Evolutionary conservation across 371 early-diverging fungal species (phyloP), one percentile per base, ranked within the genome.

Genomic region (Mortierella sp.): DNA sequence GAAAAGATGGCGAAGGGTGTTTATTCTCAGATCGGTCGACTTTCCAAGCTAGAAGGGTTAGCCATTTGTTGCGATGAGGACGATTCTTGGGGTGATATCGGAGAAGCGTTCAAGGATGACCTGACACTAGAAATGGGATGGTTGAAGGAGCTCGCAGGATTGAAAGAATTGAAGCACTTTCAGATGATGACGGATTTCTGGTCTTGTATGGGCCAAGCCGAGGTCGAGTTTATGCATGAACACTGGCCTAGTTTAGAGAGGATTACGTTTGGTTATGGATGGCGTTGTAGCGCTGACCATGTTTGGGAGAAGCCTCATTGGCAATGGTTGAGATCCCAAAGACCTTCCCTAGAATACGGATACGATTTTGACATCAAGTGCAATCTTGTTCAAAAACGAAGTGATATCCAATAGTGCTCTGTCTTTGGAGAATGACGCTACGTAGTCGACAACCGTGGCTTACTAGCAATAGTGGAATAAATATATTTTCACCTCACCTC

Each of bases 121-220:
- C 21, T 60, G 4, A 60, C 60, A n/a, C 19, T 60, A 8, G 22
- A 60, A 4, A 3, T 9, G 0, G 60, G 40, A 60, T 62, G 24
- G 7, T 32, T 24, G 45, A 5, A 3, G 2, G 10, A 45, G 24
- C 28, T 62, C 9, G 1, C 4, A 16, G 45, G 41, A 7, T 21
- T 62, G 47, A 45, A 43, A 43, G 22, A 45, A 22, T 15, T 62
- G 47, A n/a, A 16, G 16, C 47, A 45, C 43, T 62, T 62, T 62
- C 24, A 24, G 3, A 62, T 62, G 62, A 24, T 45, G 62, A 43
- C 47, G 4, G 45, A 45, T 45, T 62, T 62, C 43, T 62, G 47
- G 41, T 21, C 22, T 2, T 5, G 16, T 9, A 62, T 62, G 62
- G 43, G 62, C 6, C 9, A 22, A 24, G 22, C 45, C 10, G 62